phyloP scores from a whole-genome alignment of 179 eudicot genomes.

The Beta lomatogona region DNA sequence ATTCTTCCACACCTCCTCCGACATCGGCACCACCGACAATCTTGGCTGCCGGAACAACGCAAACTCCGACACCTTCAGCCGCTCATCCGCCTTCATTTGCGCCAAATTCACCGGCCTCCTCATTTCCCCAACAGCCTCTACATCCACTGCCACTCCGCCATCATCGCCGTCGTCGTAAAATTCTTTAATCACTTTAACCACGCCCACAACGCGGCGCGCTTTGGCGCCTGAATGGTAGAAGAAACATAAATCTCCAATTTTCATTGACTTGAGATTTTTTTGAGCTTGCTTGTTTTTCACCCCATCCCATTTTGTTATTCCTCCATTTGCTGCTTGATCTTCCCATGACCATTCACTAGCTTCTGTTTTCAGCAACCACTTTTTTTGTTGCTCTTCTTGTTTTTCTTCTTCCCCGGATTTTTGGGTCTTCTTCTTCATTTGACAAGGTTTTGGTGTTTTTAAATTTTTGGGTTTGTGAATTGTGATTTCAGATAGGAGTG shows the following conservation, averaged over 20 bases:
- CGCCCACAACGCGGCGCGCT: slow-evolving; percentile 76
- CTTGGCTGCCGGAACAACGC: slow-evolving; percentile 75
- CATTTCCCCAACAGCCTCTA: slow-evolving; percentile 81
- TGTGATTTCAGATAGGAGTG: too few relatives aligned
- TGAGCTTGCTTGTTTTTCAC: slow-evolving; percentile 92
- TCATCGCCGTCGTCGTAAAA: slow-evolving; percentile 47
- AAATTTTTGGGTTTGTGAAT: background rate
- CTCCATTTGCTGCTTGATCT: slow-evolving; percentile 69
- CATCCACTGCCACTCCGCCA: slow-evolving; percentile 72
- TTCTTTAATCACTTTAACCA: slow-evolving; percentile 66
- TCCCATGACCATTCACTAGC: slow-evolving; percentile 92
- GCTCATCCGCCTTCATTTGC: slow-evolving; percentile 72
- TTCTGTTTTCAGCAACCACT: slow-evolving; percentile 90
- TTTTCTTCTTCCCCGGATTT: slow-evolving; percentile 4
- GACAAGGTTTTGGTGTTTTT: background rate
- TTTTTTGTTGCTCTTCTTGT: slow-evolving; percentile 21
- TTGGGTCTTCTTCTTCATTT: slow-evolving; percentile 8
- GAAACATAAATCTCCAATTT: slow-evolving; percentile 63
- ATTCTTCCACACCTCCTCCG: slow-evolving; percentile 58
- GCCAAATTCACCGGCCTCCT: slow-evolving; percentile 63
- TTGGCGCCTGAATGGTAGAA: slow-evolving; percentile 85
- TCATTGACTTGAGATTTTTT: slow-evolving; percentile 73
- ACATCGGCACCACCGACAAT: slow-evolving; percentile 80
- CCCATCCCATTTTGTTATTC: slow-evolving; percentile 82
- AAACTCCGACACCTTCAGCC: slow-evolving; percentile 56